Percentiles rank a stretch among this genome's conserved stretches.
Evolutionary conservation across 2,329 filamentous ascomycete species (phyloP).

Genomic region (Pestalotiopsis sp.): DNA sequence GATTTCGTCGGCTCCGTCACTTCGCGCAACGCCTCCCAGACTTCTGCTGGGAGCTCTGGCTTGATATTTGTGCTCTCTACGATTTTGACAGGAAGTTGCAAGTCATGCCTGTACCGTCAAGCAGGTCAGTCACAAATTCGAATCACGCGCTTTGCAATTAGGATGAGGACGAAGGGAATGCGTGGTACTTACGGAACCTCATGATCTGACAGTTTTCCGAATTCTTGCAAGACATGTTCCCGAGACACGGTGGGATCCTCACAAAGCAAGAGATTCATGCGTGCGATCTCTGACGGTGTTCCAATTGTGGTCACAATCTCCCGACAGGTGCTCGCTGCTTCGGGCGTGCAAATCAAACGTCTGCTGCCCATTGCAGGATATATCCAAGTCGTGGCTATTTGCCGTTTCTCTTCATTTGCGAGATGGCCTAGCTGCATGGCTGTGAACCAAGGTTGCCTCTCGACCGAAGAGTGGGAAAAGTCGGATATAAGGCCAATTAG

Average conservation of each 20-base stretch:
- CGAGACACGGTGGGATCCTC: slow-evolving; percentile 13
- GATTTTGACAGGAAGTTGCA: slow-evolving; percentile 2
- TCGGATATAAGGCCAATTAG: slow-evolving; percentile 73
- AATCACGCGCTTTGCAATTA: background rate
- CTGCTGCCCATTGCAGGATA: slow-evolving; percentile 61
- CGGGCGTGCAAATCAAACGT: slow-evolving; percentile 63
- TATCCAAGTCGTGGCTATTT: slow-evolving; percentile 57
- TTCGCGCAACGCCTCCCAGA: background rate
- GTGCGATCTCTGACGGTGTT: slow-evolving; percentile 58
- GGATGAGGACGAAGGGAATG: background rate
- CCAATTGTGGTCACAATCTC: slow-evolving; percentile 65
- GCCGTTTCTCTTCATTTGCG: slow-evolving; percentile 60
- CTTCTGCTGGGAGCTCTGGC: background rate
- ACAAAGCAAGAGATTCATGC: slow-evolving; percentile 60
- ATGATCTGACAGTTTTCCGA: background rate
- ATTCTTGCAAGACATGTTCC: background rate
- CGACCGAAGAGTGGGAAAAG: slow-evolving; percentile 57
- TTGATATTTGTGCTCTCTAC: background rate
- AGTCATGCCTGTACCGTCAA: background rate
- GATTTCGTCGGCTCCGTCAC: slow-evolving; percentile 5
- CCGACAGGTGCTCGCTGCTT: slow-evolving; percentile 65
- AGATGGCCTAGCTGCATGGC: slow-evolving; percentile 65
- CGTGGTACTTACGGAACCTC: background rate
- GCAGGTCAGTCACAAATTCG: background rate
- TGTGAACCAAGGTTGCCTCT: slow-evolving; percentile 44